These are phyloP conservation scores for Balansia obtecta DNA, from an alignment of 2,329 filamentous ascomycete species.

Conservation along the genomic window DNA sequence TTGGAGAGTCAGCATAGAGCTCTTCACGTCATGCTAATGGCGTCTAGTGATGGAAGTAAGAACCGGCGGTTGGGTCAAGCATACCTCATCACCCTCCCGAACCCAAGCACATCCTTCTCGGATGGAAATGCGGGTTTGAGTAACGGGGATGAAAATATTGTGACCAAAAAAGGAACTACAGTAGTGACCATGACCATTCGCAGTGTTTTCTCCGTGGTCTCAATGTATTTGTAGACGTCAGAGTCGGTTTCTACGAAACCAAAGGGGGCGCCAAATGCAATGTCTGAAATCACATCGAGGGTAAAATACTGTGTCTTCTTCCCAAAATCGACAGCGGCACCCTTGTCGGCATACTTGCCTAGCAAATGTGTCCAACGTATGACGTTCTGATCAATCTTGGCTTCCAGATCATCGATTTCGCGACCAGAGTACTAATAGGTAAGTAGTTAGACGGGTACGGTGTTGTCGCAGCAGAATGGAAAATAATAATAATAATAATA, in stretches of 20 bases:
- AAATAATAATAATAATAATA: too few species aligned
- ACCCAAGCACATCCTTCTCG: constrained; percentile 22
- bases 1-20: background rate
- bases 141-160: constrained; percentile 1
- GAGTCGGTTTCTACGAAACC: constrained; percentile 33
- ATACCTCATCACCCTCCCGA: constrained; percentile 32
- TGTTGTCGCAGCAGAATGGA: background rate
- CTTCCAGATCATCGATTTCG: constrained; percentile 32
- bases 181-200: constrained; percentile 8
- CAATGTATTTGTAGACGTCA: constrained; percentile 35
- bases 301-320: constrained; percentile 40
- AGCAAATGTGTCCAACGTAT: constrained; percentile 5
- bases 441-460: background rate
- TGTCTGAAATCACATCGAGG: constrained; percentile 39
- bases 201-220: constrained; percentile 20
- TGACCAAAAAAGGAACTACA: constrained; percentile 6
- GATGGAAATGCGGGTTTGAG: constrained; percentile 25
- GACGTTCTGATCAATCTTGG: constrained; percentile 16
- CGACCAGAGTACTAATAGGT: constrained; percentile 35
- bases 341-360: constrained; percentile 5
- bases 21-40: background rate
- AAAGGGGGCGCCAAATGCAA: constrained; percentile 38
- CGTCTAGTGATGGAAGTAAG: background rate
- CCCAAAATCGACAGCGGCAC: constrained; percentile 12
- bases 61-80: background rate